A percentile compares a stretch with the other conserved stretches of the same genome.
phyloP scores from a whole-genome alignment of 129 eudicot species.

The Chrysanthemum lavandulifolium region DNA sequence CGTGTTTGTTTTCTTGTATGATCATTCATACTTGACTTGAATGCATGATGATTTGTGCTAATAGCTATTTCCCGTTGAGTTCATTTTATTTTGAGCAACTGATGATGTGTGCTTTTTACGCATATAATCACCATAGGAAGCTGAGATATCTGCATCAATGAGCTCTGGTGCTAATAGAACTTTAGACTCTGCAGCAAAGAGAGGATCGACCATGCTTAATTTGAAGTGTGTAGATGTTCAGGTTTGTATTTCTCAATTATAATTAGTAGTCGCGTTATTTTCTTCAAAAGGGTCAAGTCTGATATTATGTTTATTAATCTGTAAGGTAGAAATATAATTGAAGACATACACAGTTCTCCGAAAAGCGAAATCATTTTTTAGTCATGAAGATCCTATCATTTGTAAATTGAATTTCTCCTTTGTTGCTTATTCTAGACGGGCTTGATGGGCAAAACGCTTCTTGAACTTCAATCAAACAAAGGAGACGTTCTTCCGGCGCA shows the following conservation, averaged over 20 bases:
- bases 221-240: conserved; percentile 96
- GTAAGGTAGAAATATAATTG: not conserved
- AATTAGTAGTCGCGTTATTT: not conserved
- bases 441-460: conserved; percentile 87
- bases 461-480: conserved; percentile 92
- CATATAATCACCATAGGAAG: conserved; percentile 54
- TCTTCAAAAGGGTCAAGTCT: not conserved
- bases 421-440: conserved; percentile 56
- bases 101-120: not conserved
- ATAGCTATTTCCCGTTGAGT: not conserved
- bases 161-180: conserved; percentile 74
- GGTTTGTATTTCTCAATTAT: conserved; percentile 42
- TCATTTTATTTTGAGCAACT: not conserved
- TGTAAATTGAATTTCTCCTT: not conserved
- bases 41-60: not conserved
- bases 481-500: conserved; percentile 96
- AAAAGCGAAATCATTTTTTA: not conserved
- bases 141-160: conserved; percentile 84
- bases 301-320: too few relatives aligned
- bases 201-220: conserved; percentile 84
- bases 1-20: not conserved
- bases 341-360: conserved; percentile 10
- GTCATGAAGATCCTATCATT: not conserved
- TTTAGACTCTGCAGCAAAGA: conserved; percentile 81
- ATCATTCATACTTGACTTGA: not conserved